A percentile compares a stretch with the other conserved stretches of the same genome.
Conservation (phyloP, 2,329 filamentous ascomycete genomes). For the Cladorrhinum sp. region DNA sequence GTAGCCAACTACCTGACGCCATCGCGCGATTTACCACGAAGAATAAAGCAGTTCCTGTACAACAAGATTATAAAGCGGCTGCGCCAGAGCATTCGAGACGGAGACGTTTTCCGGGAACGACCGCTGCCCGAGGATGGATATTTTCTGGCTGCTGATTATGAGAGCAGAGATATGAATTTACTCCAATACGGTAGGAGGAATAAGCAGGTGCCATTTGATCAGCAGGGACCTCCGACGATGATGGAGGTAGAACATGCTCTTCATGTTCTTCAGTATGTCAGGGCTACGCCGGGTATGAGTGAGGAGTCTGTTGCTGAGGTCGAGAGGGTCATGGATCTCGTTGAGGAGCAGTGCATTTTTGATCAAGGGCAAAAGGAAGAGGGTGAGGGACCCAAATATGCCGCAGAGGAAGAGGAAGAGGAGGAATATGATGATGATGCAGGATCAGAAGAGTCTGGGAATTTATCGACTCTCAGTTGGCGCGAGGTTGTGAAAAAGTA, state of each 20-base stretch:
- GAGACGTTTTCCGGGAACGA: neutral
- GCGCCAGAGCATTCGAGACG: neutral
- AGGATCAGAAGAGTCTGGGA: too few species aligned
- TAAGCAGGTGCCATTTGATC: neutral
- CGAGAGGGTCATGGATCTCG: neutral
- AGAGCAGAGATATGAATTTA: neutral
- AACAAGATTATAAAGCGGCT: conserved; percentile 5
- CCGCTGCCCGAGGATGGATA: conserved; percentile 11
- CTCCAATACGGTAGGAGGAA: neutral
- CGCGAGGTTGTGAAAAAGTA: neutral
- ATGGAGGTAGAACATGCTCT: neutral
- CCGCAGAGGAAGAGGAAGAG: neutral
- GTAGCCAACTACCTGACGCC: conserved; percentile 7
- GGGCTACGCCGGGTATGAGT: neutral
- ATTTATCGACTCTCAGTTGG: neutral
- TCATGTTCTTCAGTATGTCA: neutral
- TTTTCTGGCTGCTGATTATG: conserved; percentile 1
- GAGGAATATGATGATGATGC: neutral
- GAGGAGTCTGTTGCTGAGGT: neutral
- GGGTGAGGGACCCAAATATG: too few species aligned
- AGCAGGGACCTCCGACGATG: neutral
- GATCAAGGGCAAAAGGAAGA: neutral
- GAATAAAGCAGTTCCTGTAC: conserved; percentile 7
- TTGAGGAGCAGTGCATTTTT: neutral
- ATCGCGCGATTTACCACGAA: neutral